Percentiles rank a stretch among this genome's conserved stretches.
These are phyloP conservation scores for Trichoderma gracile DNA, from an alignment of 2,329 filamentous ascomycete genomes.

Conservation along the genomic window DNA sequence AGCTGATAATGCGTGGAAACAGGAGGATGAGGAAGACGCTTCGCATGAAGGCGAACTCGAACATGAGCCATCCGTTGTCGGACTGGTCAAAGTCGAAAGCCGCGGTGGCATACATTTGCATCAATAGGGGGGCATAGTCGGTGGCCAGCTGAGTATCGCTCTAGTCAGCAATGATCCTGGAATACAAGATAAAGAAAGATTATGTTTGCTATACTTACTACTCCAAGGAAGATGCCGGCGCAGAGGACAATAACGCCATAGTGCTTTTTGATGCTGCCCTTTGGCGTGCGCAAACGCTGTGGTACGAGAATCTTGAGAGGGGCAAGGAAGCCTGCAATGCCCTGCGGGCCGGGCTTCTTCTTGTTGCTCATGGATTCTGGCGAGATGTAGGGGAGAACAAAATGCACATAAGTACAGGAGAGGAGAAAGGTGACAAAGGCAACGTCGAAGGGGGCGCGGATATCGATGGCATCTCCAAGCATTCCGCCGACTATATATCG, in stretches of 20 bases:
- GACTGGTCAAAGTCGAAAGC: conserved; percentile 56
- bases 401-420: conserved; percentile 44
- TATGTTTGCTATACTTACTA: conserved; percentile 42
- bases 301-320: conserved; percentile 64
- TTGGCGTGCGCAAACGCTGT: conserved; percentile 52
- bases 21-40: conserved; percentile 57
- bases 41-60: conserved; percentile 55
- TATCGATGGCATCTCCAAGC: conserved; percentile 63
- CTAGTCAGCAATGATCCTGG: not conserved
- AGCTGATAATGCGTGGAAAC: conserved; percentile 54
- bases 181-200: not conserved
- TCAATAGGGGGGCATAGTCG: conserved; percentile 63
- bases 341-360: conserved; percentile 34
- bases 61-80: conserved; percentile 59
- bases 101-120: conserved; percentile 61
- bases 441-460: conserved; percentile 64
- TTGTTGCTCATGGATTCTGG: conserved; percentile 37
- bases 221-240: conserved; percentile 65
- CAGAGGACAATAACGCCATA: conserved; percentile 66
- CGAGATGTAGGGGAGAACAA: conserved; percentile 53
- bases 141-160: conserved; percentile 55
- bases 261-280: conserved; percentile 55
- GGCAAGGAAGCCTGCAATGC: conserved; percentile 59
- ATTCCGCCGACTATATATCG: conserved; percentile 59
- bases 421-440: conserved; percentile 59